Evolutionary conservation across 495 filamentous ascomycete species (phyloP).

Genomic region (Cairneyella variabilis): DNA sequence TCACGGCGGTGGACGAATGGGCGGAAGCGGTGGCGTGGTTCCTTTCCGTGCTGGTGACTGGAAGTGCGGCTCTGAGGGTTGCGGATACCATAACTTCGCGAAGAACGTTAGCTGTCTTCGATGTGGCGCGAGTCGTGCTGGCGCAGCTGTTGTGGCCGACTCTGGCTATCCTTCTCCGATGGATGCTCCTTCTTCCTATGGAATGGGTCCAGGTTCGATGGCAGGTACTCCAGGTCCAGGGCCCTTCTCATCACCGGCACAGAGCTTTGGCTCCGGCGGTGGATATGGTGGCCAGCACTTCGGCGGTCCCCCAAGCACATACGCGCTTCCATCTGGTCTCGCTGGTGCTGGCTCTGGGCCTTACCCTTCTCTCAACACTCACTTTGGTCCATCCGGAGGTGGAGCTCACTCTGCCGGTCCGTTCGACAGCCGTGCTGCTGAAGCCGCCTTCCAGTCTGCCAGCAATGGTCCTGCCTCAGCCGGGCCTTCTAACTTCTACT

Average conservation of each 20-base stretch:
- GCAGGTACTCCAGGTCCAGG: conserved; percentile 79
- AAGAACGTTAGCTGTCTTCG: conserved; percentile 98
- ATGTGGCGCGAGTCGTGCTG: conserved; percentile 90
- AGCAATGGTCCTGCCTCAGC: conserved; percentile 66
- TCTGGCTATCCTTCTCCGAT: conserved; percentile 88
- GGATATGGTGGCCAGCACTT: conserved; percentile 84
- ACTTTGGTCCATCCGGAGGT: conserved; percentile 58
- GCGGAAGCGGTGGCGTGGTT: conserved; percentile 79
- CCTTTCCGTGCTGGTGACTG: conserved; percentile 98
- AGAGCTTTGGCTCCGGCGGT: conserved; percentile 65
- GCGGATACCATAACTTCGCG: conserved; percentile 97
- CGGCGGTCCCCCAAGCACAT: conserved; percentile 83
- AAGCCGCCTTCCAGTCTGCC: conserved; percentile 86
- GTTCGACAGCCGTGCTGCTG: conserved; percentile 89
- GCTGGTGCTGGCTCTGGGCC: conserved; percentile 72
- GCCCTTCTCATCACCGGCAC: conserved; percentile 66
- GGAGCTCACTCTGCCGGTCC: conserved; percentile 79
- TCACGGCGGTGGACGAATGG: conserved; percentile 66
- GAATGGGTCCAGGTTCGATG: conserved; percentile 75
- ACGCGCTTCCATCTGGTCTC: conserved; percentile 85
- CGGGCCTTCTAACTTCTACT: conserved; percentile 61
- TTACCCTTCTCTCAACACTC: conserved; percentile 81
- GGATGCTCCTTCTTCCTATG: conserved; percentile 77
- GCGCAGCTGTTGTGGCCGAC: conserved; percentile 89
- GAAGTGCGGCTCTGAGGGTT: conserved; percentile 98